Percentiles rank a stretch among this genome's conserved stretches.
These are phyloP conservation scores for Aquilaria agallochum DNA, from an alignment of 441 rosid species.

Conservation along the genomic window DNA sequence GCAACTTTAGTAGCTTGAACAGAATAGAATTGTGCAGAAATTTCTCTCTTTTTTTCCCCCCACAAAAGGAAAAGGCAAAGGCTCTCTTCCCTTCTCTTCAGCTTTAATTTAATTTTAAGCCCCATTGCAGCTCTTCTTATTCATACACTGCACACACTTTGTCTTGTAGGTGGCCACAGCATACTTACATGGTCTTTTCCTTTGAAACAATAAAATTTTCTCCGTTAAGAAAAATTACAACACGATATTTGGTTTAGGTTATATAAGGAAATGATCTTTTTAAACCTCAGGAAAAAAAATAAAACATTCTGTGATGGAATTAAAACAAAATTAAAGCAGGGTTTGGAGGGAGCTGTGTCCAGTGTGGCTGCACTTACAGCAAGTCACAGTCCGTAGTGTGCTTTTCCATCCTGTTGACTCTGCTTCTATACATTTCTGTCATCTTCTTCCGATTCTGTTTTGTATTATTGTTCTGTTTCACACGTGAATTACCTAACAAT, in stretches of 20 bases:
- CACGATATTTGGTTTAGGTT: no score
- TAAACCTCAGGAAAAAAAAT: neutral
- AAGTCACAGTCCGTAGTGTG: slow-evolving; percentile 28
- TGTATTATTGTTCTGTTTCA: slow-evolving; percentile 25
- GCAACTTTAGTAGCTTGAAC: slow-evolving; percentile 17
- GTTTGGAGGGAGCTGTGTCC: no score
- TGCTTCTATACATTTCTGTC: slow-evolving; percentile 12
- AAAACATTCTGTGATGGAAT: slow-evolving; percentile 7
- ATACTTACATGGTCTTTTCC: no score
- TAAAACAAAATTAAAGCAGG: no score
- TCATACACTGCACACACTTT: no score
- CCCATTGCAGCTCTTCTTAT: no score
- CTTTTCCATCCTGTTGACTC: slow-evolving; percentile 28
- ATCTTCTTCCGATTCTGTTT: slow-evolving; percentile 25
- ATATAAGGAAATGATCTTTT: no score
- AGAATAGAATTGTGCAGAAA: neutral
- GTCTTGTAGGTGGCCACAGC: no score
- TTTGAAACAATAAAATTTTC: no score
- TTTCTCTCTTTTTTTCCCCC: neutral
- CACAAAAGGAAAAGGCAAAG: slow-evolving; percentile 15
- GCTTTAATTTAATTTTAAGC: neutral
- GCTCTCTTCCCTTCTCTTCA: slow-evolving; percentile 17
- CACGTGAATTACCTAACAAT: slow-evolving; percentile 12
- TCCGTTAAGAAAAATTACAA: no score
- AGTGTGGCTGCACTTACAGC: slow-evolving; percentile 19